Conservation (phyloP, 1,284 basidiomycete species). For the Clitocybe nebularis region DNA sequence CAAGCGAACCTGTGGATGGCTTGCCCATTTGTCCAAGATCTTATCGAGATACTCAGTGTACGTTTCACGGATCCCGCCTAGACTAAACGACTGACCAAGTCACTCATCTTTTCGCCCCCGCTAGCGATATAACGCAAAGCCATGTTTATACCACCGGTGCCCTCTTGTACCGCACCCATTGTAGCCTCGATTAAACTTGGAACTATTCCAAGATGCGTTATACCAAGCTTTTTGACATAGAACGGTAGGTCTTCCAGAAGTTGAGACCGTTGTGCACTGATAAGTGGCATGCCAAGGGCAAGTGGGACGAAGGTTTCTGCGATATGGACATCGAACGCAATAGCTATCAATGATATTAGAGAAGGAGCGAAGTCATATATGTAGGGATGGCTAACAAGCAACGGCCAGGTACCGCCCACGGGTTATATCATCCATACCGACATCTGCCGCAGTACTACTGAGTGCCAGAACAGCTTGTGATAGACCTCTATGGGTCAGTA, state of each 20-base stretch:
- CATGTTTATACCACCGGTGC: conserved; percentile 22
- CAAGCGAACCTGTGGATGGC: conserved; percentile 39
- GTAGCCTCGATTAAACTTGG: conserved; percentile 54
- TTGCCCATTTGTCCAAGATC: conserved; percentile 50
- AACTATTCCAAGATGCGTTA: conserved; percentile 52
- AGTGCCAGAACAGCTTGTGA: conserved; percentile 40
- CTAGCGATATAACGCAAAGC: conserved; percentile 43
- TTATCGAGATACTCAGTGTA: conserved; percentile 17
- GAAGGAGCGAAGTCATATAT: conserved; percentile 1
- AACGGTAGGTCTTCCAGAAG: conserved; percentile 44
- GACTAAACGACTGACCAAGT: conserved; percentile 34
- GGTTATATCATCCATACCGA: conserved; percentile 30
- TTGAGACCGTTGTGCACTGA: conserved; percentile 41
- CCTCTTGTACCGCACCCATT: conserved; percentile 35
- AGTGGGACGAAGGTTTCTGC: conserved; percentile 42
- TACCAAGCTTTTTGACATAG: conserved; percentile 37
- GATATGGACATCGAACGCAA: conserved; percentile 51
- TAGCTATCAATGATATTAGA: conserved; percentile 21
- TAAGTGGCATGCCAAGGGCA: conserved; percentile 41
- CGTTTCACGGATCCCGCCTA: no score
- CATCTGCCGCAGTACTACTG: conserved; percentile 33
- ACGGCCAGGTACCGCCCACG: conserved; percentile 39
- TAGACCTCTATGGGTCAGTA: conserved; percentile 44
- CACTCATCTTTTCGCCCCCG: conserved; percentile 53
- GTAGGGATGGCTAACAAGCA: conserved; percentile 32